Base-by-base conservation (phyloP, 2,329 filamentous ascomycete genomes). In the Cercospora sp. region DNA sequence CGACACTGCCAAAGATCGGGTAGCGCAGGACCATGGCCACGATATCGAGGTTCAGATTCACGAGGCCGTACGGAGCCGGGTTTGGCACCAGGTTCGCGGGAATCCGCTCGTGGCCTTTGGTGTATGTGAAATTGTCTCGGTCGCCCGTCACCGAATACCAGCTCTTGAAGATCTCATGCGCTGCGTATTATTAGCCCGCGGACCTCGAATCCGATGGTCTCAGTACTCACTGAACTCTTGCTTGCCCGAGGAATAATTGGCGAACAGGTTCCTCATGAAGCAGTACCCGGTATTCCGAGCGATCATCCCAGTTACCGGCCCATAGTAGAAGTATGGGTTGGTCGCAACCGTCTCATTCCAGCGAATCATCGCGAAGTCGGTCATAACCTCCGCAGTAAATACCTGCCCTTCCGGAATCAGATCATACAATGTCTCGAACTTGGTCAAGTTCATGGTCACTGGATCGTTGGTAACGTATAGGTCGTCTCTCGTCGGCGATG, bases 401-500 rank as follows among this genome's bases (percentile, higher is more conserved):
- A 73, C 65, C 28, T 72, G 61, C 68, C 65, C 65, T 9, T 71
- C 71, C 10, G 71, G 63, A 4, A 72, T 62, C 31, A 71, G 59
- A 45, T 73, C 66, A 73, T 85, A 84, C 68, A 84, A 76, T 16
- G 83, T 79, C 74, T 82, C 78, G 71, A 86, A 87, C 58, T 84
- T 81, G 12, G 79, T 79, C 78, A 87, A 80, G 74, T 86, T 84
- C 76, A 88, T 79, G 18, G 81, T 82, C 63, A 82, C 82, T 63
- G 82, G 81, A 69, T 88, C 82, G 4, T 83, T 72, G 18, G 72
- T 74, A 3, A 75, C 65, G 73, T 87, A 87, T 0, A 88, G 75
- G 66, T 87, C 85, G 40, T 82, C 80, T 2, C 85, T 81, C 0
- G 84, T 86, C 55, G 82, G 80, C 53, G 84, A 87, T 0, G 79